Evolutionary conservation across 1,284 basidiomycete species (phyloP).

Genomic region (Spongispora temasekensis): DNA sequence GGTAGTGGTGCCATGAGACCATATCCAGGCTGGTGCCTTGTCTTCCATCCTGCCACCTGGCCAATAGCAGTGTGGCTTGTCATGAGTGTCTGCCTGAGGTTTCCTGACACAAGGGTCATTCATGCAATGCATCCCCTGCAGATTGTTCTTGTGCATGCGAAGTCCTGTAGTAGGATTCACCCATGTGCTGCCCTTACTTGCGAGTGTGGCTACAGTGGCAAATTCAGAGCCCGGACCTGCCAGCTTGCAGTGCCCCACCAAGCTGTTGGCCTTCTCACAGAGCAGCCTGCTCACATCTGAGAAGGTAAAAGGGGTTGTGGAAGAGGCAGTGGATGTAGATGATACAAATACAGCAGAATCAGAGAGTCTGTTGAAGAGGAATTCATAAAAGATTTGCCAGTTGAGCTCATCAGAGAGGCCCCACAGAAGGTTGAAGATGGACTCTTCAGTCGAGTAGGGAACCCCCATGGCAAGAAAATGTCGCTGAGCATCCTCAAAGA

Average conservation of each 20-base stretch:
- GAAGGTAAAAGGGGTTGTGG: background rate
- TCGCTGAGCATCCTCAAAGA: background rate
- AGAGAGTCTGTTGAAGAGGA: background rate
- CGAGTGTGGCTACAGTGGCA: background rate
- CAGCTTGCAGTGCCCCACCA: background rate
- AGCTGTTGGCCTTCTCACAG: background rate
- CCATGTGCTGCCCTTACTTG: background rate
- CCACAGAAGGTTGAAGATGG: constrained; percentile 4
- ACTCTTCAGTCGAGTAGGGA: background rate
- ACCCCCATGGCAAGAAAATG: constrained; percentile 2
- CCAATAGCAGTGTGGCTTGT: background rate
- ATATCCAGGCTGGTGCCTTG: background rate
- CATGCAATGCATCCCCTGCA: background rate
- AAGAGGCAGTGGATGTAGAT: background rate
- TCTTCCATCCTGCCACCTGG: background rate
- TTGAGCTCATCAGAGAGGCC: background rate
- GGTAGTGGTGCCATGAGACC: no score
- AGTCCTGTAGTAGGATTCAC: background rate
- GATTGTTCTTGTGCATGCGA: background rate
- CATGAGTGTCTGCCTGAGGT: background rate
- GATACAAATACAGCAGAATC: background rate
- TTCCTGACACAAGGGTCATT: background rate
- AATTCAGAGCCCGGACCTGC: background rate
- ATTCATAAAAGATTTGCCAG: background rate
- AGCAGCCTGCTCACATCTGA: background rate